Conservation (phyloP, 148 eudicot species). For the Beta vulgaris region DNA sequence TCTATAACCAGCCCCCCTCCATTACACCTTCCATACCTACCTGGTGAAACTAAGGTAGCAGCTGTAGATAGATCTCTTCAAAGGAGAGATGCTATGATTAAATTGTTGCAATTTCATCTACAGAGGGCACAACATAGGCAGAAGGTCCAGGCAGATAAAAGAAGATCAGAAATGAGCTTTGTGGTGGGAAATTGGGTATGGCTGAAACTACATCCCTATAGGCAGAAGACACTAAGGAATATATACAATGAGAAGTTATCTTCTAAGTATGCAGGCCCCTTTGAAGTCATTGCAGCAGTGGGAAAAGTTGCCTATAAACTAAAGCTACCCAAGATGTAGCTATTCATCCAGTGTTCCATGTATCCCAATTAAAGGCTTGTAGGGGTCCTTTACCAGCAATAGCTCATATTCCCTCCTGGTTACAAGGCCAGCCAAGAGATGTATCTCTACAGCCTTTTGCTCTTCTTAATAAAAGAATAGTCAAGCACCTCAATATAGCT, state of each 20-base stretch:
- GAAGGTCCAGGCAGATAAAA: neutral
- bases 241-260: neutral
- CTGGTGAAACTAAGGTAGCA: neutral
- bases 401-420: neutral
- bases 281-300: neutral
- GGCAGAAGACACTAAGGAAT: neutral
- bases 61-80: neutral
- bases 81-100: neutral
- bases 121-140: conserved; percentile 7
- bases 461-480: neutral
- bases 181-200: neutral
- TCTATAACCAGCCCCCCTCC: conserved; percentile 7
- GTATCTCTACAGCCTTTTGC: neutral
- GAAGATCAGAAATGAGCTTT: neutral
- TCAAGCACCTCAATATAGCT: neutral
- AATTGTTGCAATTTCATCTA: neutral
- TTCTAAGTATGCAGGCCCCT: neutral
- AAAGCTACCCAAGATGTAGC: neutral
- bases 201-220: neutral
- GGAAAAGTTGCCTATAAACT: neutral
- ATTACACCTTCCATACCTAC: conserved; percentile 1
- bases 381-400: neutral
- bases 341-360: neutral
- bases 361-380: neutral
- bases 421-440: neutral